Base-by-base conservation (phyloP, 805 yeast genomes). In the Ogataea allantospora region DNA sequence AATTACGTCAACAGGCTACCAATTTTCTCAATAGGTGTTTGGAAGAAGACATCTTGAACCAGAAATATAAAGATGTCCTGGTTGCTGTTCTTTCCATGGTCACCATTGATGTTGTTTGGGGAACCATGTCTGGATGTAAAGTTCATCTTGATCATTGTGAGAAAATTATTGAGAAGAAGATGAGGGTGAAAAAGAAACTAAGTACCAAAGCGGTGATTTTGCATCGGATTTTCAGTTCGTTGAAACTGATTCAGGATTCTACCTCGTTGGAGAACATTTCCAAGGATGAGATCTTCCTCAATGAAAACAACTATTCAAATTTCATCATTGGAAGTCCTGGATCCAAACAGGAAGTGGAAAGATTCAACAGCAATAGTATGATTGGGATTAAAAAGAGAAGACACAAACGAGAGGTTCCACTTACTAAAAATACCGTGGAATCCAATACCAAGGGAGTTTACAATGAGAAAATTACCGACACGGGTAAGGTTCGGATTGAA, bases 101-200 rank as follows among this genome's bases (percentile, higher is more conserved):
- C 32, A 80, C 89, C 6, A 84, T 88, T 35, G 95, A 88, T 62
- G 80, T 86, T 35, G 89, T 86, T 11, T 83, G 95, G 87, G 95
- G 96, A 3, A 79, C 91, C 1, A 84, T 85, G 89, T 80, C 83
- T 38, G 93, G 84, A 48, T 86, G 95, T 53, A 78, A 77, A 46
- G 73, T 79, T 41, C 86, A 86, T 62, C 67, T 88, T 37, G 75
- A 78, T 38, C 77, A 88, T 51, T 84, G 95, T 63, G 91, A 86
- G 44, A 75, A 73, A 39, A 80, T 85, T 40, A 81, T 88, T 17
- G 75, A 77, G 22, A 73, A 78, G 48, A 77, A 91, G 52, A 80
- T 82, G 80, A 66, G 66, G 29, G 71, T 67, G 36, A 77, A 88
- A 54, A 76, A 80, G 50, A 76, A 74, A 44, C 60, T 87, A 15